Evolutionary conservation across 2,329 filamentous ascomycete species (phyloP).

Genomic region (Mycosphaerella sp.): DNA sequence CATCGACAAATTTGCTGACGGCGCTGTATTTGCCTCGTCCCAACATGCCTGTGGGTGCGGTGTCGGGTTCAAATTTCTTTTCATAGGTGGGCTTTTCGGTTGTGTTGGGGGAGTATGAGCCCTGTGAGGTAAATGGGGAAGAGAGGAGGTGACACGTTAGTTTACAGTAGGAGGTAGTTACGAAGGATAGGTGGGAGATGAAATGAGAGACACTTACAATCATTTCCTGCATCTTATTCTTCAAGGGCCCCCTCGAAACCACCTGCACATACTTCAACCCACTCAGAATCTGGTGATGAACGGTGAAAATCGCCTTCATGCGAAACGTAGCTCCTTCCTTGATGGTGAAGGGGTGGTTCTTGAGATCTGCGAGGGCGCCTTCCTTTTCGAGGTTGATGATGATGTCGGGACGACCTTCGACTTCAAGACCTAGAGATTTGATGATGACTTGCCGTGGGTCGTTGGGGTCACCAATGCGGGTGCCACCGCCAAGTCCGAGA

Average conservation of each 20-base stretch:
- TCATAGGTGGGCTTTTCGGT: slow-evolving; percentile 76
- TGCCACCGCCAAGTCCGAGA: slow-evolving; percentile 68
- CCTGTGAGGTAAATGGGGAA: slow-evolving; percentile 54
- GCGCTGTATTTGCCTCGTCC: slow-evolving; percentile 86
- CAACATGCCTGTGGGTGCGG: slow-evolving; percentile 86
- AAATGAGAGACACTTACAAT: slow-evolving; percentile 60
- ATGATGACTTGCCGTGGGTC: slow-evolving; percentile 92
- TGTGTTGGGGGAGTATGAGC: slow-evolving; percentile 89
- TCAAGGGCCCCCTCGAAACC: slow-evolving; percentile 82
- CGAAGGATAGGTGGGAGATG: no score
- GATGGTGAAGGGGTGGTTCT: slow-evolving; percentile 91
- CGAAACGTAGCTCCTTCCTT: slow-evolving; percentile 92
- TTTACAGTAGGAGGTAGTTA: background rate
- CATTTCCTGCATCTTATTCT: slow-evolving; percentile 96
- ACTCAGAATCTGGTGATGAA: slow-evolving; percentile 92
- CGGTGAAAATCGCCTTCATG: slow-evolving; percentile 91
- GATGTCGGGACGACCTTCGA: slow-evolving; percentile 74
- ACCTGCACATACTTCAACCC: slow-evolving; percentile 94
- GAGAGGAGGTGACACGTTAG: background rate
- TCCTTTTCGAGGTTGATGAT: slow-evolving; percentile 76
- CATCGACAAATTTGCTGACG: slow-evolving; percentile 84
- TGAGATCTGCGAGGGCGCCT: slow-evolving; percentile 68
- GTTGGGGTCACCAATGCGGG: slow-evolving; percentile 48
- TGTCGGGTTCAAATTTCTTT: slow-evolving; percentile 89
- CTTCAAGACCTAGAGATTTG: slow-evolving; percentile 77